A percentile compares a stretch with the other conserved stretches of the same genome.
phyloP scores from a whole-genome alignment of 2,329 filamentous ascomycete genomes.

The Alternaria hordeiaustralica region DNA sequence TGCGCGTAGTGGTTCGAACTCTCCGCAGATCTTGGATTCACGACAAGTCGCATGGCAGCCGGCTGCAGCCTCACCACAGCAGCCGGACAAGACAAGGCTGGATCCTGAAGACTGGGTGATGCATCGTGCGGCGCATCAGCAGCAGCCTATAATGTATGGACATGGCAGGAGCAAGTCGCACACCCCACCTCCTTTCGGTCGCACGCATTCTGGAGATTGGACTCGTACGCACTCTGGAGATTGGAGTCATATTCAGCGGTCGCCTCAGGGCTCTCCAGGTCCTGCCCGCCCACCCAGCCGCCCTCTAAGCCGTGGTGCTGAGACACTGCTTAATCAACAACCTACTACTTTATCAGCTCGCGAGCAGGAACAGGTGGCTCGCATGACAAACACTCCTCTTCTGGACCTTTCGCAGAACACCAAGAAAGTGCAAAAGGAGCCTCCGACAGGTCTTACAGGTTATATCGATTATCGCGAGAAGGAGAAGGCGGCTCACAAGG shows the following conservation, averaged over 20 bases:
- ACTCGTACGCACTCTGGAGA: conserved; percentile 54
- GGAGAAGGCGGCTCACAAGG: conserved; percentile 62
- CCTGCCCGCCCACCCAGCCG: conserved; percentile 37
- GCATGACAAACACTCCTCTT: conserved; percentile 78
- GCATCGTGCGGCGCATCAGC: conserved; percentile 67
- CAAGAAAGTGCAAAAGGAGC: conserved; percentile 50
- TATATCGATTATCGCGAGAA: conserved; percentile 81
- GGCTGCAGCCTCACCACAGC: conserved; percentile 61
- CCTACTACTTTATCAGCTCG: conserved; percentile 75
- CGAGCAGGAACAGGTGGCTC: conserved; percentile 88
- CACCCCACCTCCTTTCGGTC: conserved; percentile 52
- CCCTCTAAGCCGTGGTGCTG: conserved; percentile 59
- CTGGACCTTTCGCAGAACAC: conserved; percentile 66
- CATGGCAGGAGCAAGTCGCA: conserved; percentile 67
- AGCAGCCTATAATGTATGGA: conserved; percentile 52
- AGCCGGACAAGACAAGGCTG: conserved; percentile 60
- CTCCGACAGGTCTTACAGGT: conserved; percentile 69
- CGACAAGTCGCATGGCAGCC: conserved; percentile 83
- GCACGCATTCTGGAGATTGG: conserved; percentile 55
- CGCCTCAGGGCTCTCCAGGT: conserved; percentile 31
- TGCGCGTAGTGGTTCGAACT: conserved; percentile 46
- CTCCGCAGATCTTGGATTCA: conserved; percentile 59
- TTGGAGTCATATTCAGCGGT: conserved; percentile 50
- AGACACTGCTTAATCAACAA: conserved; percentile 59
- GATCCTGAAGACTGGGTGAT: conserved; percentile 85